Base-by-base conservation (phyloP, 768 basidiomycete genomes). In the Chalciporus pseudorubinellus region DNA sequence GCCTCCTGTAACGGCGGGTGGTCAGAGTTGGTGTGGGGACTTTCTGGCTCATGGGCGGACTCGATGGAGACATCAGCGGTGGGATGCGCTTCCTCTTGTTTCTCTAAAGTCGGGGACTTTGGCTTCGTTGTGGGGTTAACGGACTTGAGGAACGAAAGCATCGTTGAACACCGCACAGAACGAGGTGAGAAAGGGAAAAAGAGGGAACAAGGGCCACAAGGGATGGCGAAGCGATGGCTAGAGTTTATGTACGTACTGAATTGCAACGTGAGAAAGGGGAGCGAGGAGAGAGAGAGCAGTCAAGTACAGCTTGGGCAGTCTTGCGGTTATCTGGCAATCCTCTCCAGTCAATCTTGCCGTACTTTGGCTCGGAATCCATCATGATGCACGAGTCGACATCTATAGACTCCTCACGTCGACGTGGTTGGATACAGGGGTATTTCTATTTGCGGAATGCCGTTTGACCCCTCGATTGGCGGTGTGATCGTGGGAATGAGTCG, bases 101-200 rank as follows among this genome's bases (percentile, higher is more conserved):
- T 49, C 48, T 44, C 54, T 3, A 13, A 18, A 11, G 43, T 12
- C 14, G 18, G 31, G 12, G 12, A 31, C 45, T 11, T 47, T 38
- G 45, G 41, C 39, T 55, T 59, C 10, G 55, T 6, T 12, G 46
- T 16, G 14, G 51, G 19, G 34, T 16, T 46, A n/a, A 47, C 26
- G 18, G 60, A 29, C 53, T 57, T 70, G 55, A 67, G 47, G 52
- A 67, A 61, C 39, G 57, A n/a, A 22, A 70, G 44, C 66, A 67
- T 67, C 9, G 14, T 26, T 20, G 18, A 22, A 22, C 22, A 18
- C 12, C 16, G 22, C 16, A 16, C 29, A 12, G 13, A 1, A 13
- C 29, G 46, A 9, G 39, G 29, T 22, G n/a, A 19, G 39, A 38
- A 38, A 3, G 40, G 31, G 24, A 29, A 29, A 22, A 44, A 39